A percentile compares a stretch with the other conserved stretches of the same genome.
These are phyloP conservation scores for Globisporangium barbulae DNA, from an alignment of 352 stramenopile genomes.

Conservation along the genomic window DNA sequence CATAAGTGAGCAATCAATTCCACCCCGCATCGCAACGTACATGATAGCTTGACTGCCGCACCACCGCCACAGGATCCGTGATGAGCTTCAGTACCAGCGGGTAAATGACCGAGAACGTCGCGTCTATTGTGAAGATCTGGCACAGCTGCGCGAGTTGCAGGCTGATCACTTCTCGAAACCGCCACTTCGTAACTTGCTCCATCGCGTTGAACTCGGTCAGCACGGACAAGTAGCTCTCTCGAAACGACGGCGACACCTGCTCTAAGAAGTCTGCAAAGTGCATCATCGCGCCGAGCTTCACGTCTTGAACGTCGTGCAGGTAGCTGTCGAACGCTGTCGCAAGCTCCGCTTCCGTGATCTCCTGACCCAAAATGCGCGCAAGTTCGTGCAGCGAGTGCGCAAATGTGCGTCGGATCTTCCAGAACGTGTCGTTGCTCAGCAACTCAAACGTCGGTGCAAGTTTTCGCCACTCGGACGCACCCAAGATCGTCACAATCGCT, in stretches of 20 bases:
- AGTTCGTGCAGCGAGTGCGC: conserved; percentile 91
- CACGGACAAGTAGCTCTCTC: conserved; percentile 78
- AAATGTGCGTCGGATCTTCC: conserved; percentile 91
- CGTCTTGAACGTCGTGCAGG: conserved; percentile 76
- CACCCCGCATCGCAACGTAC: conserved; percentile 12
- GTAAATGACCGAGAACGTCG: conserved; percentile 75
- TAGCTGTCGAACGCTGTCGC: conserved; percentile 82
- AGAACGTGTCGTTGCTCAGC: conserved; percentile 79
- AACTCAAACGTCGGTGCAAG: conserved; percentile 79
- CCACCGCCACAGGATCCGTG: conserved; percentile 69
- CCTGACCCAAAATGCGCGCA: conserved; percentile 72
- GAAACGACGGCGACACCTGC: conserved; percentile 61
- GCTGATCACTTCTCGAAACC: conserved; percentile 74
- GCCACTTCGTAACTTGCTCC: conserved; percentile 82
- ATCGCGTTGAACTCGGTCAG: conserved; percentile 63
- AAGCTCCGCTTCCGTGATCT: conserved; percentile 78
- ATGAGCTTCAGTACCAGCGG: conserved; percentile 73
- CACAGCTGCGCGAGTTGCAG: conserved; percentile 72
- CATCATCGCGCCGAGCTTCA: conserved; percentile 79
- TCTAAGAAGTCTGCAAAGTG: conserved; percentile 86
- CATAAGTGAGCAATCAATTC: neutral
- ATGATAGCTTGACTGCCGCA: conserved; percentile 69
- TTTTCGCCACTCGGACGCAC: conserved; percentile 59
- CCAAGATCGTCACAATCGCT: conserved; percentile 83
- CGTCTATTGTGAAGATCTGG: conserved; percentile 58